Conservation (phyloP, 345 rosid species). For the Salix brachista region DNA sequence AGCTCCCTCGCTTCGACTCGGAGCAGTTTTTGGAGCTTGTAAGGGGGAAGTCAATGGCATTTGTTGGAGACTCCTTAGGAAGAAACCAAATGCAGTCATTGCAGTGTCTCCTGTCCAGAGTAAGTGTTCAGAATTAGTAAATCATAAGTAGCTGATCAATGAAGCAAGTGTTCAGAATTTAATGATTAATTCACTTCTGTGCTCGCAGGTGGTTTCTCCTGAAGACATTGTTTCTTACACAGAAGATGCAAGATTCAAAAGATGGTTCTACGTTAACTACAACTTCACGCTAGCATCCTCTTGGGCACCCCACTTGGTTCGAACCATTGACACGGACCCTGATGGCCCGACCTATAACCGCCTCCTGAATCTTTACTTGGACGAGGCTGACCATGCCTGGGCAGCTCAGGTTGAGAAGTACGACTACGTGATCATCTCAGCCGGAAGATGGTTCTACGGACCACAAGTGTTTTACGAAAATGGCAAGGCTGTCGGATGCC, state of each 20-base stretch:
- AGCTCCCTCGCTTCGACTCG: constrained; percentile 35
- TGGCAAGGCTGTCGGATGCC: constrained; percentile 35
- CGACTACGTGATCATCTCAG: constrained; percentile 47
- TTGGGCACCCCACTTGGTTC: constrained; percentile 57
- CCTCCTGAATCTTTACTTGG: constrained; percentile 44
- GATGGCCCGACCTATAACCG: constrained; percentile 32
- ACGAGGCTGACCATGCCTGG: constrained; percentile 48
- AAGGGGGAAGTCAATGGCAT: constrained; percentile 42
- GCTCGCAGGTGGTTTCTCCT: constrained; percentile 19
- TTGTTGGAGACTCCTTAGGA: constrained; percentile 40
- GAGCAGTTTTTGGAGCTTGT: constrained; percentile 35
- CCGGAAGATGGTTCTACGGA: constrained; percentile 56
- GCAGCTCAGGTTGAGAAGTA: constrained; percentile 30
- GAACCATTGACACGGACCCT: constrained; percentile 36
- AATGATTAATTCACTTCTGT: not conserved
- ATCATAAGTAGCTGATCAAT: too few species aligned
- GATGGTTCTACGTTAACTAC: constrained; percentile 22
- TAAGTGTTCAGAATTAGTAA: constrained; percentile 9
- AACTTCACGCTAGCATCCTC: constrained; percentile 42
- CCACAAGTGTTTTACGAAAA: constrained; percentile 34
- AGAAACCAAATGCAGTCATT: constrained; percentile 49
- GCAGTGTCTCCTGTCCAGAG: constrained; percentile 36
- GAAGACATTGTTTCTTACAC: constrained; percentile 14
- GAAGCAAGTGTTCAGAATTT: too few species aligned
- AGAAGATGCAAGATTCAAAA: constrained; percentile 10